Evolutionary conservation across 768 basidiomycete species (phyloP).

Genomic region (Gelatoporia subvermispora): DNA sequence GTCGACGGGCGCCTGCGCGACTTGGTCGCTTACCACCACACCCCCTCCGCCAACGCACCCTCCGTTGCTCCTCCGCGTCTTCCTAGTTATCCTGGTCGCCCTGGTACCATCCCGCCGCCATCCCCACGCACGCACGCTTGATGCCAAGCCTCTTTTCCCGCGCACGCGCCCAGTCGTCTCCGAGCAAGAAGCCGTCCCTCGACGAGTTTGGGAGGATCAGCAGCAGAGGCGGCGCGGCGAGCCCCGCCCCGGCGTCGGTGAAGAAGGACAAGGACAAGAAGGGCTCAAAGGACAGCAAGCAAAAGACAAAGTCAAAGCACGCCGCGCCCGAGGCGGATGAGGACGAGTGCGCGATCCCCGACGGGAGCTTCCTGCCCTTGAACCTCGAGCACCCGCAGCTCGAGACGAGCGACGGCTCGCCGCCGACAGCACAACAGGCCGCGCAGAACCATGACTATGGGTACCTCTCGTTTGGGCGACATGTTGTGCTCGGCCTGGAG

Average conservation of each 20-base stretch:
- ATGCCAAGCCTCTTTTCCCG: slow-evolving; percentile 79
- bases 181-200: slow-evolving; percentile 28
- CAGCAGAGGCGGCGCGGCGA: slow-evolving; percentile 38
- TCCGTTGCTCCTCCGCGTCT: slow-evolving; percentile 6
- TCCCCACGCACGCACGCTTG: slow-evolving; percentile 22
- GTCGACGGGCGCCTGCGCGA: background rate
- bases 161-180: slow-evolving; percentile 55
- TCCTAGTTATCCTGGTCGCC: too few relatives aligned
- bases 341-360: slow-evolving; percentile 30
- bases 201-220: slow-evolving; percentile 68
- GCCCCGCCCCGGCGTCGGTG: slow-evolving; percentile 7
- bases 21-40: slow-evolving; percentile 4
- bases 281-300: slow-evolving; percentile 37
- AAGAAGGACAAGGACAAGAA: slow-evolving; percentile 48
- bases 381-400: slow-evolving; percentile 27
- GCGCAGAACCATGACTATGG: slow-evolving; percentile 51
- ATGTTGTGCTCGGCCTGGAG: slow-evolving; percentile 73
- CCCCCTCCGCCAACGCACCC: background rate
- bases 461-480: slow-evolving; percentile 66
- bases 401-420: slow-evolving; percentile 14
- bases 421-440: slow-evolving; percentile 15
- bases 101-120: too few relatives aligned
- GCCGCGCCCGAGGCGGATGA: slow-evolving; percentile 28
- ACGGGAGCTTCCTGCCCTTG: slow-evolving; percentile 31
- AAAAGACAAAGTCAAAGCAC: slow-evolving; percentile 39